Base-by-base conservation (phyloP, 148 eudicot species). In the Spergularia bocconei region DNA sequence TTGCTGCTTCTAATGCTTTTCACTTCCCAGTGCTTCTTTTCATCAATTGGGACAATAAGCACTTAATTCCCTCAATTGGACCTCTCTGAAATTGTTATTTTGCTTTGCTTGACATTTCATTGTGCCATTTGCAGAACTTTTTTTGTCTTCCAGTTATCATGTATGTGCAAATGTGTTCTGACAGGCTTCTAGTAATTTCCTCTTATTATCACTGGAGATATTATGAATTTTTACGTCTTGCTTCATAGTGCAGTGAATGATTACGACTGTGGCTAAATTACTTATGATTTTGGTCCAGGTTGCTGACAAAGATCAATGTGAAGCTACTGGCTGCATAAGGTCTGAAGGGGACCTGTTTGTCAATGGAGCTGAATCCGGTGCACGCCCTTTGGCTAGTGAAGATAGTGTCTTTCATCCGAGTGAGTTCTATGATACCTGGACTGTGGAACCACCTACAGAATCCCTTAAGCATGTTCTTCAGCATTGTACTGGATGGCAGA, bases 401-500 rank as follows among this genome's bases (percentile, higher is more conserved):
- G 81, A 83, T 14, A 33, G 79, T 63, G 73, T 88, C 67, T 87
- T 85, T 72, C 89, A 89, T 81, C 91, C 89, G 0, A 86, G 89
- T 9, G 88, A 86, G 72, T 84, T 79, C 78, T 92, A 92, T 72
- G n/a, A 75, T 3, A 71, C 75, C 13, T 92, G 97, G 92, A 92
- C 96, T 0, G 85, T 88, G 63, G 91, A 85, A 79, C 83, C 92
- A 4, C 90, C 98, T 38, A 77, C 85, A 3, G 90, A 94, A 54
- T 86, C 85, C 25, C 86, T 91, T n/a, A 87, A 90, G 63, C 84
- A 88, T 33, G 72, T 81, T 79, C 88, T 92, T 25, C 85, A 85
- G 74, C 91, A 85, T 63, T 87, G 86, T 73, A 75, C 91, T 0
- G 98, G 97, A 70, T 95, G 96, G 90, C 96, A 92, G 79, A 44